Evolutionary conservation across 176 grass and related monocot species (phyloP), one percentile per base, ranked within the genome.

Genomic region (Typha latifolia): DNA sequence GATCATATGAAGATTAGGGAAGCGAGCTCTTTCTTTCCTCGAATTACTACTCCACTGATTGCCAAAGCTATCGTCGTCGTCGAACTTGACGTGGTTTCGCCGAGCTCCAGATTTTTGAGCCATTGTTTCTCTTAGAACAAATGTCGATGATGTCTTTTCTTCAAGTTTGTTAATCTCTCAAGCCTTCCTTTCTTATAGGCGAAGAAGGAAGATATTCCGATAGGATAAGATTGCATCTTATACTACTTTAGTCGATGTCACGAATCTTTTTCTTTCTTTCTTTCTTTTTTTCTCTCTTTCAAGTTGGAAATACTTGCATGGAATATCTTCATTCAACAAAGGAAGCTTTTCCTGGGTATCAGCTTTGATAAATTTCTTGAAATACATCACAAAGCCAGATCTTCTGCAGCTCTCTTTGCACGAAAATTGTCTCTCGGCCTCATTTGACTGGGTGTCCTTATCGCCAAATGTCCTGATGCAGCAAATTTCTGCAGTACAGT

Each of bases 101-200:
- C 26, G 27, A 14, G 61, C 56, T 43, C 12, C 24, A 14, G 14
- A 12, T 5, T 12, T 49, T n/a, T 3, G n/a, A 62, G 61, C 23
- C 48, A 4, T 16, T 16, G 48, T 73, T 72, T 71, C 32, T 71
- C 49, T 63, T 20, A 14, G 43, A 15, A 0, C 43, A 68, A 76
- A 68, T 3, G 49, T 19, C 13, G 64, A 29, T 5, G 61, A 0
- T 50, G 23, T 2, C 66, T 77, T 62, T 70, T 47, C 63, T 78
- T n/a, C 4, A 51, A 63, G 62, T 62, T 64, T 56, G 62, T 69
- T 51, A 64, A 61, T 78, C 49, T 22, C 49, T 78, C n/a, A 76
- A 16, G 19, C 70, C 74, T 2, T 63, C 66, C 24, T 26, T 26
- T 84, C 77, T 84, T 84, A 88, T 88, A 88, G 81, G 81, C 50